Conservation (phyloP, 2,329 filamentous ascomycete genomes). For the Hypoxylon sp. region DNA sequence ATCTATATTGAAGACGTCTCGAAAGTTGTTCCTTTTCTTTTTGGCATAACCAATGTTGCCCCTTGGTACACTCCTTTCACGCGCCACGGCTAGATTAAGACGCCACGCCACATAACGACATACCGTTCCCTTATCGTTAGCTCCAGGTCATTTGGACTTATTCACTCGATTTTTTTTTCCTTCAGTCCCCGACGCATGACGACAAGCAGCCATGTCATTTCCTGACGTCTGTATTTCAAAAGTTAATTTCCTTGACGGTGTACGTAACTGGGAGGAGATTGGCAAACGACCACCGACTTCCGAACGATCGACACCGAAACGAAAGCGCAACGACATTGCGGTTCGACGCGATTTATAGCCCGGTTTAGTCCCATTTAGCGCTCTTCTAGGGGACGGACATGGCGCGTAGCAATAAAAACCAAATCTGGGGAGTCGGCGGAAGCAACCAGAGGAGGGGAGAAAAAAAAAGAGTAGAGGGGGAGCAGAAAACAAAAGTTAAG, state of each 20-base stretch:
- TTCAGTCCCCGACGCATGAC: constrained; percentile 25
- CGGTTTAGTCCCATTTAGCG: too few species aligned
- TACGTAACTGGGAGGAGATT: too few species aligned
- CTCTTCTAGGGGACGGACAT: too few species aligned
- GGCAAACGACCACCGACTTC: too few species aligned
- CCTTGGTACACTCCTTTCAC: constrained; percentile 14
- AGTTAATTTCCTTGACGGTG: constrained; percentile 25
- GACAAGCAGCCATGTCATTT: constrained; percentile 22
- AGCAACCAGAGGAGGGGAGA: constrained; percentile 4
- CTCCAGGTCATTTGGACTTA: constrained; percentile 12
- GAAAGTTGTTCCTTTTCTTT: too few species aligned
- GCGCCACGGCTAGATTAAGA: constrained; percentile 27
- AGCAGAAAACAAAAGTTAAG: constrained; percentile 1
- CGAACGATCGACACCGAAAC: too few species aligned
- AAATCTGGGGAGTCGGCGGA: too few species aligned
- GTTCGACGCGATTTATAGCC: too few species aligned
- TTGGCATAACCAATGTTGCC: too few species aligned
- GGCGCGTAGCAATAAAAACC: constrained; percentile 5
- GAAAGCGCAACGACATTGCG: constrained; percentile 13
- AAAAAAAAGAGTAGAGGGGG: constrained; percentile 2
- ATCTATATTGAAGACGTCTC: background rate
- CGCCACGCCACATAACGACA: constrained; percentile 29
- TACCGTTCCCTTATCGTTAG: constrained; percentile 20
- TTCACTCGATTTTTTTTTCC: constrained; percentile 11
- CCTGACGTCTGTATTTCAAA: constrained; percentile 19